Percentiles rank a stretch among this genome's conserved stretches.
phyloP scores from a whole-genome alignment of 768 basidiomycete genomes.

The Suillus subluteus region DNA sequence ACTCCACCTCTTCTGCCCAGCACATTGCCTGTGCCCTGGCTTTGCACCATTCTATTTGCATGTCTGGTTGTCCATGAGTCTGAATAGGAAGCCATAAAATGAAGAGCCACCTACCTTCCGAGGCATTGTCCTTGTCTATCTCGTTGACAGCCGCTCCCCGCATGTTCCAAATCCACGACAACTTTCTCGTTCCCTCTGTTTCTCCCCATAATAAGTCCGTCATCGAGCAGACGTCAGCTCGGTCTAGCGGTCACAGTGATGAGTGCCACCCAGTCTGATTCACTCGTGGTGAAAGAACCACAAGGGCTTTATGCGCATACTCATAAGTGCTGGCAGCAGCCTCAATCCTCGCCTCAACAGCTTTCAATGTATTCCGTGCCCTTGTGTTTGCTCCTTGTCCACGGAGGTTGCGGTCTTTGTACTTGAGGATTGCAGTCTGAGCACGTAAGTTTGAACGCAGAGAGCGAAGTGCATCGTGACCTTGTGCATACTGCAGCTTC shows the following conservation, averaged over 20 bases:
- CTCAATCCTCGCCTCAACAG: background rate
- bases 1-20: background rate
- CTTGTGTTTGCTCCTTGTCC: background rate
- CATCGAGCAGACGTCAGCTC: constrained; percentile 8
- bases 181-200: constrained; percentile 12
- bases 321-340: constrained; percentile 1
- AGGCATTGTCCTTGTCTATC: background rate
- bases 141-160: background rate
- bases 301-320: background rate
- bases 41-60: background rate
- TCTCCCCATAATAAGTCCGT: constrained; percentile 6
- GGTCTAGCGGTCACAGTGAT: background rate
- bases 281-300: background rate
- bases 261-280: constrained; percentile 1
- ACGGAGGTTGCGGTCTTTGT: background rate
- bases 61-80: background rate
- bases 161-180: constrained; percentile 18
- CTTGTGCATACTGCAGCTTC: background rate
- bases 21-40: background rate
- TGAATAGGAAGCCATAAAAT: background rate
- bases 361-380: background rate
- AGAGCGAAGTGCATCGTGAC: background rate
- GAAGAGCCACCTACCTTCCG: constrained; percentile 3
- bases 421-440: background rate
- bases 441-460: background rate